A percentile compares a stretch with the other conserved stretches of the same genome.
These are phyloP conservation scores for Calonectria pseudoreteaudii DNA, from an alignment of 2,329 filamentous ascomycete species.

Conservation along the genomic window DNA sequence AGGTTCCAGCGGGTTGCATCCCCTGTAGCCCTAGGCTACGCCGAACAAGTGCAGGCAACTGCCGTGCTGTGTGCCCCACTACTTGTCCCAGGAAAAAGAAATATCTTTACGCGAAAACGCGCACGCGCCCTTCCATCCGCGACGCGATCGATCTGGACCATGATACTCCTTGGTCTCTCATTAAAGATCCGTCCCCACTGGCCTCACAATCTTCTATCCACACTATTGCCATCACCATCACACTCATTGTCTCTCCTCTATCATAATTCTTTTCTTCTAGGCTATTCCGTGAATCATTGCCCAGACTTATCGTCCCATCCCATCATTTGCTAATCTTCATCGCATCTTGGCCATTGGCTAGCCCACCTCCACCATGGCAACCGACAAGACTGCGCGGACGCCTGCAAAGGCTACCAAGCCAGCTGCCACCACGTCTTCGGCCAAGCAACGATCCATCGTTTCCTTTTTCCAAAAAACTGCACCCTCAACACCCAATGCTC, in stretches of 20 bases:
- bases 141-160: conserved; percentile 33
- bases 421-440: conserved; percentile 45
- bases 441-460: conserved; percentile 57
- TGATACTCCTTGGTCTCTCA: conserved; percentile 16
- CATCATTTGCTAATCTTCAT: conserved; percentile 2
- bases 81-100: conserved; percentile 9
- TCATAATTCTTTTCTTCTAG: conserved; percentile 12
- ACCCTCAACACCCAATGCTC: conserved; percentile 46
- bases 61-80: conserved; percentile 32
- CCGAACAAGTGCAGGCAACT: conserved; percentile 6
- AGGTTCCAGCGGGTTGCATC: neutral
- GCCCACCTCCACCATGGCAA: conserved; percentile 42
- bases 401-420: conserved; percentile 49
- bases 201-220: neutral
- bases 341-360: conserved; percentile 14
- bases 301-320: neutral
- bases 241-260: conserved; percentile 16
- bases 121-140: conserved; percentile 27
- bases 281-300: conserved; percentile 30
- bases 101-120: conserved; percentile 43
- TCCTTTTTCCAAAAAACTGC: conserved; percentile 60
- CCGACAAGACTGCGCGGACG: conserved; percentile 48
- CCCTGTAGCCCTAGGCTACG: neutral
- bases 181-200: conserved; percentile 11
- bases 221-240: neutral